A percentile compares a stretch with the other conserved stretches of the same genome.
These are phyloP conservation scores for Fagopyrum tataricum DNA, from an alignment of 148 eudicot species.

Conservation along the genomic window DNA sequence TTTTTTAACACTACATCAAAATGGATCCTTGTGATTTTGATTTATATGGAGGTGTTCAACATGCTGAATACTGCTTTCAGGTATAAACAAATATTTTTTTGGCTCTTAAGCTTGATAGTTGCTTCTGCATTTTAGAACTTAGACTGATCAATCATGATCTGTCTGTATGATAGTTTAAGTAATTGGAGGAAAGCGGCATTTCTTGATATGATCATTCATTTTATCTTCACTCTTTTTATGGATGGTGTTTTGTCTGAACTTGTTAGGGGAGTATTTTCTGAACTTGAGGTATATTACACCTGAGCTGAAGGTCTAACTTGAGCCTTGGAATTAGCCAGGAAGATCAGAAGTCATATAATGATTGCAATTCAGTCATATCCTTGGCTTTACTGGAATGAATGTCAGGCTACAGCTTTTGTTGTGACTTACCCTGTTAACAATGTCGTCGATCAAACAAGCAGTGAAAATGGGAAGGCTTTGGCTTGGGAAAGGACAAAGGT, in stretches of 20 bases:
- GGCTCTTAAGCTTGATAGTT: background rate
- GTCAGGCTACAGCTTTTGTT: conserved; percentile 64
- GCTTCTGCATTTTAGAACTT: background rate
- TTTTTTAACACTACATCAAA: conserved; percentile 49
- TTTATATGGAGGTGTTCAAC: conserved; percentile 55
- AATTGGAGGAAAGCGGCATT: too few species aligned
- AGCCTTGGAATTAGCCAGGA: background rate
- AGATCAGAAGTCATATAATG: background rate
- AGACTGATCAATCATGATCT: background rate
- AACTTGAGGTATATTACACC: background rate
- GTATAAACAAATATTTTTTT: conserved; percentile 17
- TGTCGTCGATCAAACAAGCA: conserved; percentile 40
- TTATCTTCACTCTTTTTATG: background rate
- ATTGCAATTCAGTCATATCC: background rate
- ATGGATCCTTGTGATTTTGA: conserved; percentile 66
- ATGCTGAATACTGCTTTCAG: conserved; percentile 74
- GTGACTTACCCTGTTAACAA: conserved; percentile 66
- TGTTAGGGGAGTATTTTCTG: too few species aligned
- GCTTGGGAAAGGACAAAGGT: conserved; percentile 76
- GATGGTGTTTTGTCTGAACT: too few species aligned
- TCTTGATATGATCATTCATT: background rate
- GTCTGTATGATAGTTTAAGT: background rate
- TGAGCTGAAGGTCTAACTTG: background rate
- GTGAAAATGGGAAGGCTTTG: conserved; percentile 46
- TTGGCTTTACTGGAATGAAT: conserved; percentile 13